These are phyloP conservation scores for Bacidia gigantensis DNA, from an alignment of 495 filamentous ascomycete genomes.

Conservation along the genomic window DNA sequence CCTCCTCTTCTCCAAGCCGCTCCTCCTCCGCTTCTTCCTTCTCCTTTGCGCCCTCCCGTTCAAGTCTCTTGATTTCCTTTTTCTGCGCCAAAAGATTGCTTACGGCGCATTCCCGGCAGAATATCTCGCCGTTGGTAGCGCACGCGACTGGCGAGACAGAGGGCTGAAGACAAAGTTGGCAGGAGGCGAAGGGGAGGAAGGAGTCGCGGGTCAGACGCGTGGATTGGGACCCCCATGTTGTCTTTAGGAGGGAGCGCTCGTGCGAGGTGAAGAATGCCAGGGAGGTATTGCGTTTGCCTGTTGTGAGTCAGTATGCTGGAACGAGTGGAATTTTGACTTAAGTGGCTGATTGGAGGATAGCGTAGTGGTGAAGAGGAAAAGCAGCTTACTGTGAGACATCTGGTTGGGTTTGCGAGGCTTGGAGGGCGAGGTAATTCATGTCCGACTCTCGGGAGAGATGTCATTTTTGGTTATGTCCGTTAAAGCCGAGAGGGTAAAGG, in stretches of 20 bases:
- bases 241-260: slow-evolving; percentile 68
- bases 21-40: slow-evolving; percentile 37
- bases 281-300: slow-evolving; percentile 88
- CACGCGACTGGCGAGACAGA: slow-evolving; percentile 68
- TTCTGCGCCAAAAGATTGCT: slow-evolving; percentile 80
- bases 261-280: slow-evolving; percentile 91
- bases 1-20: slow-evolving; percentile 14
- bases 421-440: too few relatives aligned
- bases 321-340: too few relatives aligned
- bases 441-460: too few relatives aligned
- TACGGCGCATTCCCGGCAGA: slow-evolving; percentile 90
- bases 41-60: slow-evolving; percentile 48
- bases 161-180: slow-evolving; percentile 75
- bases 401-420: too few relatives aligned
- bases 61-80: slow-evolving; percentile 80
- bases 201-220: slow-evolving; percentile 86
- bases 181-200: slow-evolving; percentile 85
- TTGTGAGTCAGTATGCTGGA: neutral
- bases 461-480: too few relatives aligned
- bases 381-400: too few relatives aligned
- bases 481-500: too few relatives aligned
- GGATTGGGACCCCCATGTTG: slow-evolving; percentile 64
- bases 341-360: too few relatives aligned
- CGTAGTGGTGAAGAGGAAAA: too few relatives aligned
- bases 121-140: slow-evolving; percentile 71